A percentile compares a stretch with the other conserved stretches of the same genome.
phyloP scores from a whole-genome alignment of 768 basidiomycete species.

The Pleurotus djamor region DNA sequence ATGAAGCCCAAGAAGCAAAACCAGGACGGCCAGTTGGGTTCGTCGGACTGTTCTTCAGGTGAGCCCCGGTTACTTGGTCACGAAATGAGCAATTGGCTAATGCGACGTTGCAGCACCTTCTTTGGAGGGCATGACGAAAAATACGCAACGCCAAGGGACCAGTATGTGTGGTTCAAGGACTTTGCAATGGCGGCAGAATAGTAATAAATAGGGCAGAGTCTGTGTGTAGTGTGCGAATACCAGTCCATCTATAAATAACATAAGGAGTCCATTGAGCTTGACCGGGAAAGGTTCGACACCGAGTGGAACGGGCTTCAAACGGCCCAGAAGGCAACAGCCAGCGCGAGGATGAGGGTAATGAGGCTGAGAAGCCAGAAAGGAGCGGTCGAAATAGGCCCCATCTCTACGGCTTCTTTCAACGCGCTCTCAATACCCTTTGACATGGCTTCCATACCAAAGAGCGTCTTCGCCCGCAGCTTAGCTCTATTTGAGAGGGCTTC shows the following conservation, averaged over 20 bases:
- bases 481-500: conserved; percentile 51
- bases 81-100: background rate
- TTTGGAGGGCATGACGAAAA: conserved; percentile 71
- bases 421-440: conserved; percentile 53
- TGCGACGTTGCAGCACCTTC: conserved; percentile 49
- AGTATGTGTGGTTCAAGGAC: conserved; percentile 75
- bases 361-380: background rate
- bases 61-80: conserved; percentile 1
- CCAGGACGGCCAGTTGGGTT: conserved; percentile 31
- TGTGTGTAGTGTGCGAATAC: background rate
- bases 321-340: background rate
- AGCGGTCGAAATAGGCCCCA: conserved; percentile 38
- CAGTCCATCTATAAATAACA: background rate
- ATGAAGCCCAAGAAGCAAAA: conserved; percentile 10
- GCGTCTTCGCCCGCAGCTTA: conserved; percentile 52
- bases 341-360: background rate
- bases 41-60: conserved; percentile 77
- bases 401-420: conserved; percentile 48
- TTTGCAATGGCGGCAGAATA: conserved; percentile 45
- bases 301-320: background rate
- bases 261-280: too few species aligned
- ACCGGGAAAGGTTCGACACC: too few species aligned
- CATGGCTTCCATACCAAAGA: conserved; percentile 83
- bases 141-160: conserved; percentile 73
- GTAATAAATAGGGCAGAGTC: conserved; percentile 12